Base-by-base conservation (phyloP, 2,329 filamentous ascomycete genomes). In the Aureobasidium sp. region DNA sequence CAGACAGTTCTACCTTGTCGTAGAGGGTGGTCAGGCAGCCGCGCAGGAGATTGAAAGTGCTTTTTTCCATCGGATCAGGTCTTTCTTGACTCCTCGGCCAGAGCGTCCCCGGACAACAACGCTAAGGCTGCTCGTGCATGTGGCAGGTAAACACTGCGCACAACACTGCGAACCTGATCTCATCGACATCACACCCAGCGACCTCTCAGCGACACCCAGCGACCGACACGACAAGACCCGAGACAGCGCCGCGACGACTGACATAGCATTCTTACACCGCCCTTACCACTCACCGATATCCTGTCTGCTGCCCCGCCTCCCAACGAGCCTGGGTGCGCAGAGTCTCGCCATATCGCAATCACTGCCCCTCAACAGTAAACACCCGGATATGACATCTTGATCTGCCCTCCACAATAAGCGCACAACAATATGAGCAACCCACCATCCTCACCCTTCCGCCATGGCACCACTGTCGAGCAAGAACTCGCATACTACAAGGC, bases 401-500 rank as follows among this genome's bases (percentile, higher is more conserved):
- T 19, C 22, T 59, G 27, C 15, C 12, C 42, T 24, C 19, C 31
- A 47, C 24, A 22, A 19, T 17, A 50, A 60, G 57, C 35, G 57
- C 45, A 33, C 44, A 50, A 19, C 44, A 37, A 22, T 39, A 63
- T 63, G 61, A 54, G 56, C 63, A 68, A 56, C 62, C 72, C 72
- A 68, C 68, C 70, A 9, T 73, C 72, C 19, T 74, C 72, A 53
- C 72, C 72, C 49, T 64, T 73, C 64, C 71, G 72, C 60, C 68
- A 70, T 22, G 72, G 72, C 66, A 67, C 71, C 44, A 70, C 70
- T 56, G 67, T 77, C 66, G 87, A 91, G 71, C 90, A 94, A 71
- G 88, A 92, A 64, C 81, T 99, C 58, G 83, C 87, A 63, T 97
- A 94, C 83, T 99, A 97, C 84, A 99, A 99, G 80, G 78, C 85